A percentile compares a stretch with the other conserved stretches of the same genome.
phyloP scores from a whole-genome alignment of 2,329 filamentous ascomycete species.

The Fusarium coicis region DNA sequence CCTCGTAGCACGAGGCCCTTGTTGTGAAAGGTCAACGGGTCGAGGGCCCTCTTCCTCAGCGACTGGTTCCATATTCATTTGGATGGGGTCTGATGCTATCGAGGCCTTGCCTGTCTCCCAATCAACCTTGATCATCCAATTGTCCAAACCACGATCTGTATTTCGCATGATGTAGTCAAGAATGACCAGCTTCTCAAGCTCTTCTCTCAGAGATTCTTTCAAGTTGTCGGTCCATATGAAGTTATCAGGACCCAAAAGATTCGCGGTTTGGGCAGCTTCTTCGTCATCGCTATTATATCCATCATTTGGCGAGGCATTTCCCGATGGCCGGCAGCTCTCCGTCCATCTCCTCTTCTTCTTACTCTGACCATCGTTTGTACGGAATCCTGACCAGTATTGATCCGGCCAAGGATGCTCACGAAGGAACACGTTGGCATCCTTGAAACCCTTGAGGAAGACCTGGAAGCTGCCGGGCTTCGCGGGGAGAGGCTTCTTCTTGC shows the following conservation, averaged over 20 bases:
- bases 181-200: conserved; percentile 96
- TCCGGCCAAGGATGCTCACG: conserved; percentile 98
- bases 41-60: conserved; percentile 63
- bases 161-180: conserved; percentile 99
- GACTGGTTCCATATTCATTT: conserved; percentile 69
- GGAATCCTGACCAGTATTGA: conserved; percentile 78
- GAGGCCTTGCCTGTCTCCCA: conserved; percentile 84
- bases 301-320: conserved; percentile 63
- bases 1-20: conserved; percentile 53
- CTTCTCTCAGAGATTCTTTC: conserved; percentile 92
- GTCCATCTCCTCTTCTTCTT: conserved; percentile 74
- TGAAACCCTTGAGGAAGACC: conserved; percentile 95
- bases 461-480: conserved; percentile 96
- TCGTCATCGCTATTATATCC: conserved; percentile 73
- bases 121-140: conserved; percentile 99
- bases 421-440: conserved; percentile 95
- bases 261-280: conserved; percentile 58
- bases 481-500: conserved; percentile 86
- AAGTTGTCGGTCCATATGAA: conserved; percentile 90
- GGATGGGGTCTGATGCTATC: conserved; percentile 83
- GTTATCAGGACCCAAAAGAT: conserved; percentile 62
- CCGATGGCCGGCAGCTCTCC: conserved; percentile 79
- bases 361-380: conserved; percentile 72
- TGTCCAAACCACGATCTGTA: conserved; percentile 94
- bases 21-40: conserved; percentile 65